Evolutionary conservation across 768 basidiomycete species (phyloP).

Genomic region (Porphyrellus cyaneotinctus): DNA sequence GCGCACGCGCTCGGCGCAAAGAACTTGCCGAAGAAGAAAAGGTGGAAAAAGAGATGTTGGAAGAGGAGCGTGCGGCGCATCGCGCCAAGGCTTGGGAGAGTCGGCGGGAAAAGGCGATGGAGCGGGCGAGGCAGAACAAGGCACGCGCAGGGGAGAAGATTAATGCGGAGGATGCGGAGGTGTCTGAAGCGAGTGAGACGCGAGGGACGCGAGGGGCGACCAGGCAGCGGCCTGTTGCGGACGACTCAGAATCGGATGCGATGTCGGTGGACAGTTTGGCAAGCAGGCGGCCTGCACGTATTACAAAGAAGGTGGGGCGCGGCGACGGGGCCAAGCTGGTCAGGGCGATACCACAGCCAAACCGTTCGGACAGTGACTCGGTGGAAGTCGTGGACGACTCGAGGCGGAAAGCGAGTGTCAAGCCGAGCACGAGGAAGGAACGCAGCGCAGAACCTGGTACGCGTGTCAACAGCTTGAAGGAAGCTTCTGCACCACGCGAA

Average conservation of each 20-base stretch:
- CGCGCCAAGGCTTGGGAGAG: constrained; percentile 16
- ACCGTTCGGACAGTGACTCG: constrained; percentile 3
- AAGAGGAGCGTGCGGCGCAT: constrained; percentile 22
- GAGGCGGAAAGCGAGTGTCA: background rate
- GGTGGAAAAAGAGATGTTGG: constrained; percentile 28
- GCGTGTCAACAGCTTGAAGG: background rate
- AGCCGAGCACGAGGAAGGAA: background rate
- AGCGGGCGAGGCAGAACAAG: constrained; percentile 19
- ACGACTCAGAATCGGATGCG: constrained; percentile 23
- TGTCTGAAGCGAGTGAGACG: constrained; percentile 5
- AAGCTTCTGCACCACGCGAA: background rate
- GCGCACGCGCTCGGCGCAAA: constrained; percentile 38
- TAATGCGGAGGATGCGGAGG: background rate
- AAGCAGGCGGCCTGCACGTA: constrained; percentile 8
- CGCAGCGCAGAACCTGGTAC: background rate
- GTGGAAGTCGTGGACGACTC: constrained; percentile 1
- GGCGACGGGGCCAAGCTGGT: background rate
- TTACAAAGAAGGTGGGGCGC: background rate
- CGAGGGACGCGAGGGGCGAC: constrained; percentile 1
- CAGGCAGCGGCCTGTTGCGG: background rate
- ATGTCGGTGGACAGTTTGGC: constrained; percentile 28
- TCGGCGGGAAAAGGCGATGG: constrained; percentile 20
- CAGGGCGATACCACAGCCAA: background rate
- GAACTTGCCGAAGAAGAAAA: constrained; percentile 41
- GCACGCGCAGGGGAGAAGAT: background rate